phyloP scores from a whole-genome alignment of 371 early-diverging fungal species.

The Funneliformis caledonium region DNA sequence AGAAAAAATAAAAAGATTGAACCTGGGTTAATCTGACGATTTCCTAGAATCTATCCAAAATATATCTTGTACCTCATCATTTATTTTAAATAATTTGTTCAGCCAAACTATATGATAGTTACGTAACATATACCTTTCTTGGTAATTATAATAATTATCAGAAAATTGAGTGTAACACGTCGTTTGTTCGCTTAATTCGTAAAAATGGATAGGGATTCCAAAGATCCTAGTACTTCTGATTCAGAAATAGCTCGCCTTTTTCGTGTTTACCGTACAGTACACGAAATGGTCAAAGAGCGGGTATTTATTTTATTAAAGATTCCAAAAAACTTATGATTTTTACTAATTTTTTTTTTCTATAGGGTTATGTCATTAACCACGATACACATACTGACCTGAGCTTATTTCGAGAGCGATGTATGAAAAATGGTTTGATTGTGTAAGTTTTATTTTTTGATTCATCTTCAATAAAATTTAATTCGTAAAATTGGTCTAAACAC shows the following conservation, averaged over 20 bases:
- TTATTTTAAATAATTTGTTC: too few species aligned
- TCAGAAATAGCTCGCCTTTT: conserved; percentile 77
- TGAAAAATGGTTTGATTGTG: conserved; percentile 80
- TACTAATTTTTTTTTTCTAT: background rate
- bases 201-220: background rate
- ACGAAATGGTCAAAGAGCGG: conserved; percentile 88
- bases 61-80: too few species aligned
- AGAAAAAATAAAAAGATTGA: too few species aligned
- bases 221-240: conserved; percentile 34
- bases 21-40: too few species aligned
- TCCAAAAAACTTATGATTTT: background rate
- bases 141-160: too few species aligned
- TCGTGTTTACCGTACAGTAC: conserved; percentile 87
- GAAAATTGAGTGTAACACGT: background rate
- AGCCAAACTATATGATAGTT: too few species aligned
- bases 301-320: conserved; percentile 47
- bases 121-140: too few species aligned
- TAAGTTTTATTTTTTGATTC: conserved; percentile 50
- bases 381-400: conserved; percentile 88
- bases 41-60: too few species aligned
- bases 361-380: conserved; percentile 85
- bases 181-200: background rate
- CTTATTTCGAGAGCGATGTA: conserved; percentile 74
- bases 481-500: background rate
- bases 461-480: background rate